A percentile compares a stretch with the other conserved stretches of the same genome.
Evolutionary conservation across 805 yeast species (phyloP).

Genomic region (Saturnispora besseyi): DNA sequence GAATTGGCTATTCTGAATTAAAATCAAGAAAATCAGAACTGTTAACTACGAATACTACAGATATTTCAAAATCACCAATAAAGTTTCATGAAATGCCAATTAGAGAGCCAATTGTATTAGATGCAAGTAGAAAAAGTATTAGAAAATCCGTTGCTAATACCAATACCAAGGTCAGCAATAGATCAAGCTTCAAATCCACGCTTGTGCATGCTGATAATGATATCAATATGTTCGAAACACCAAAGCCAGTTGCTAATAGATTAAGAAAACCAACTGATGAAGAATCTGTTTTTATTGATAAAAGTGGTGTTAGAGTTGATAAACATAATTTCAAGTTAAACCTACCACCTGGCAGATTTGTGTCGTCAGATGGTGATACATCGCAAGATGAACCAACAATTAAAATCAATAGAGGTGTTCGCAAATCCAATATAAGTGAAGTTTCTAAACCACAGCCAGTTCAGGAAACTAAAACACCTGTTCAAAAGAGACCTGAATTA

Average conservation of each 20-base stretch:
- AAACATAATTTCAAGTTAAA: conserved; percentile 9
- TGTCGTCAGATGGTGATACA: neutral
- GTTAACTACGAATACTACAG: conserved; percentile 12
- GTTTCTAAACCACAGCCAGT: neutral
- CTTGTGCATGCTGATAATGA: neutral
- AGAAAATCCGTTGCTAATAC: conserved; percentile 13
- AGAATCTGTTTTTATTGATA: conserved; percentile 19
- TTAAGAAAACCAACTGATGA: neutral
- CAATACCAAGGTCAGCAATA: neutral
- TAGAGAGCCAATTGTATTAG: conserved; percentile 26
- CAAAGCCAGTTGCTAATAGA: neutral
- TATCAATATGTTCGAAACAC: conserved; percentile 4
- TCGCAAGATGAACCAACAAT: conserved; percentile 25
- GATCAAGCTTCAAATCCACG: neutral
- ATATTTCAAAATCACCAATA: conserved; percentile 22
- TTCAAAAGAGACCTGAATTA: neutral
- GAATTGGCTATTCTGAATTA: conserved; percentile 23
- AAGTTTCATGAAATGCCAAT: conserved; percentile 28
- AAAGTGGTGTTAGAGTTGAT: neutral
- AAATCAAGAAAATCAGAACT: conserved; percentile 8
- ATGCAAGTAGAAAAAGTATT: conserved; percentile 21
- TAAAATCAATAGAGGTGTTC: conserved; percentile 16
- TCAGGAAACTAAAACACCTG: neutral
- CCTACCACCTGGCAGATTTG: conserved; percentile 17
- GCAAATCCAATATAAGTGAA: neutral